Base-by-base conservation (phyloP, 2,329 filamentous ascomycete species). In the Fusarium sp. region DNA sequence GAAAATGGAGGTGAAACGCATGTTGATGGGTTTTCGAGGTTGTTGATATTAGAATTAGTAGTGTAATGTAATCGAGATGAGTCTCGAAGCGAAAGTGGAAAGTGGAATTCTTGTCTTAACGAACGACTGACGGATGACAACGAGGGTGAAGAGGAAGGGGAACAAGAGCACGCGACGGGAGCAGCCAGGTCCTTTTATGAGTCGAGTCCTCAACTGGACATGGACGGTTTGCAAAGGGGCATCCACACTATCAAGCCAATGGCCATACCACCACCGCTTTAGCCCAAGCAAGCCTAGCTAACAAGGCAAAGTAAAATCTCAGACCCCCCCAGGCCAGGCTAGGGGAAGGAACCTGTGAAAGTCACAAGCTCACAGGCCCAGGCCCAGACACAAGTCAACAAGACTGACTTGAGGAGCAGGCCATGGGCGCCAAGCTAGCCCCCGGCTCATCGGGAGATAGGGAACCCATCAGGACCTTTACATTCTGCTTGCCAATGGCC, bases 1-100 rank as follows among this genome's bases (percentile, higher is more conserved):
- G 80, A 89, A 45, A 81, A 87, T 74, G 76, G 85, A 79, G 72
- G 86, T 81, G 85, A 89, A 87, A 82, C 87, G 88, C 88, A 90
- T 90, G 42, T 84, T 89, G 84, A 74, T 59, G 48, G 79, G 69
- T 79, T 79, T 69, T 67, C 60, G 65, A 44, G 28, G 42, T 50
- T 35, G 53, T 68, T 68, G 48, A 59, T 71, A 78, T 78, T 77
- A 78, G 55, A 77, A 78, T 78, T 78, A 78, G 65, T 74, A 67
- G 67, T 68, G 68, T 75, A 72, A 65, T 42, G 33, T 51, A 45
- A 26, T 48, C 66, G 53, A 70, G 72, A 50, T 64, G 50, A 31
- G 63, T 68, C 60, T 74, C 70, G 45, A 61, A 65, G 65, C 61
- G 70, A 76, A 61, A 61, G 74, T 75, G 51, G 44, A 68, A 72